Percentiles rank a stretch among this genome's conserved stretches.
Conservation (phyloP, 257 asterid genomes). For the Solanum acaule region DNA sequence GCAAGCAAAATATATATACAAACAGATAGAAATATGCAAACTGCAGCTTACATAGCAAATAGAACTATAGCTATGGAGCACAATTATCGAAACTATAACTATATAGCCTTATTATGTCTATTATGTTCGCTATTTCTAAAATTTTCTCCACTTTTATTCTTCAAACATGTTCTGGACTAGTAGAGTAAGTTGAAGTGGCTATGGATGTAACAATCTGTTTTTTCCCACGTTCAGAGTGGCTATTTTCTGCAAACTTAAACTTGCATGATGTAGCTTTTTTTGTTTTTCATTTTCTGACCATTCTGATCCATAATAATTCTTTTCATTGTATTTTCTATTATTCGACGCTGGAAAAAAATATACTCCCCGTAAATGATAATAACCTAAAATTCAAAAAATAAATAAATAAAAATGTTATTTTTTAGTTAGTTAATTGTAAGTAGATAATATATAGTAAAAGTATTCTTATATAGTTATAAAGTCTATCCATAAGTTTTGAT, state of each 20-base stretch:
- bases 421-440: not conserved
- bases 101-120: not conserved
- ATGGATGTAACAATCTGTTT: not conserved
- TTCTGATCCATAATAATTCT: conserved; percentile 1
- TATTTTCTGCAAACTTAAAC: conserved; percentile 6
- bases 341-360: conserved; percentile 2
- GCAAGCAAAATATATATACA: not conserved
- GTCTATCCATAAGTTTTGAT: not conserved
- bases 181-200: not conserved
- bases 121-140: not conserved
- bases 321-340: not conserved
- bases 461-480: not conserved
- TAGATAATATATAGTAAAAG: not conserved
- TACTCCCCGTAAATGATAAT: not conserved
- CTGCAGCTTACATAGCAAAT: fast-evolving
- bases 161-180: not conserved
- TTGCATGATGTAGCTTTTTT: not conserved
- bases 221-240: not conserved
- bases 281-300: conserved; percentile 3
- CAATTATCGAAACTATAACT: not conserved
- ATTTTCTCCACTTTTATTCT: not conserved
- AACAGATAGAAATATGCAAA: too few species aligned
- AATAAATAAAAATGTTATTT: too few species aligned
- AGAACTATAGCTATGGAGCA: too few species aligned
- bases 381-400: not conserved